A percentile compares a stretch with the other conserved stretches of the same genome.
These are phyloP conservation scores for Lecanicillium sp. DNA, from an alignment of 2,329 filamentous ascomycete species.

Conservation along the genomic window DNA sequence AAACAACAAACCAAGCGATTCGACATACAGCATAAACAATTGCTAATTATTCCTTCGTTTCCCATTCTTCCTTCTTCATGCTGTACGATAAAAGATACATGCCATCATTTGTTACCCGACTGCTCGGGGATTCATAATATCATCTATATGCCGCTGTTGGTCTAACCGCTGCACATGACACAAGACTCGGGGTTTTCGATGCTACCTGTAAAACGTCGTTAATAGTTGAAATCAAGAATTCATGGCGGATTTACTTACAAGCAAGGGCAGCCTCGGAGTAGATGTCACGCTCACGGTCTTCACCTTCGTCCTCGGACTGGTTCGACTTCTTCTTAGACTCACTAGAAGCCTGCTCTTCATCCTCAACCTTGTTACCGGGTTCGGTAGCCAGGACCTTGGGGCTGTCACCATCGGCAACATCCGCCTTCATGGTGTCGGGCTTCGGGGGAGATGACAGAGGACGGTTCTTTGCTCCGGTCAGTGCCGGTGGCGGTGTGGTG, in stretches of 20 bases:
- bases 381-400: constrained; percentile 71
- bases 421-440: constrained; percentile 65
- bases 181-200: constrained; percentile 96
- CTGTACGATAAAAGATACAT: constrained; percentile 11
- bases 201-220: constrained; percentile 47
- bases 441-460: constrained; percentile 50
- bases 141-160: neutral
- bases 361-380: constrained; percentile 51
- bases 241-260: constrained; percentile 53
- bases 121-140: constrained; percentile 5
- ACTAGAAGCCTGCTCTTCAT: constrained; percentile 40
- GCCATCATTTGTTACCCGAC: constrained; percentile 14
- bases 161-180: constrained; percentile 92
- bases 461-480: constrained; percentile 27
- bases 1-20: constrained; percentile 1
- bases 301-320: constrained; percentile 62
- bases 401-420: constrained; percentile 67
- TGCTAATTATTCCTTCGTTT: neutral
- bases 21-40: neutral
- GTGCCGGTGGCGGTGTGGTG: constrained; percentile 51
- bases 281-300: constrained; percentile 79
- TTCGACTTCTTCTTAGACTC: constrained; percentile 48
- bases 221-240: constrained; percentile 12
- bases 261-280: constrained; percentile 87
- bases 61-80: constrained; percentile 1